Evolutionary conservation across 73 alveolate species (phyloP).

Genomic region (Paramecium biaurelia): DNA sequence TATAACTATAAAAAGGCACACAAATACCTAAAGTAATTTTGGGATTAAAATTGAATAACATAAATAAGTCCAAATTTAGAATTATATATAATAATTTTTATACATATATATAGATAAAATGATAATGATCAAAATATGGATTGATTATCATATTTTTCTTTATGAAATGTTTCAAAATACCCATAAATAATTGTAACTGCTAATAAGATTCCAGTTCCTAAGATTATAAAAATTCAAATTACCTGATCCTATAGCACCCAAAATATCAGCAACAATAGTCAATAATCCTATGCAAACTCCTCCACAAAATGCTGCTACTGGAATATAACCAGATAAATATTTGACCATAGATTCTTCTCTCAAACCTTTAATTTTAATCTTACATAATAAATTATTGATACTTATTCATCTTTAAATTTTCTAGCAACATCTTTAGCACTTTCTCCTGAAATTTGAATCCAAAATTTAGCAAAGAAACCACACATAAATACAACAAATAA

Average conservation of each 20-base stretch:
- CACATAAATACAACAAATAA: slow-evolving; percentile 95
- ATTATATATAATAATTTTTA: background rate
- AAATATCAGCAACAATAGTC: slow-evolving; percentile 98
- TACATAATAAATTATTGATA: background rate
- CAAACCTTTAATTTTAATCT: slow-evolving; percentile 60
- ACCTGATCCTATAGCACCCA: slow-evolving; percentile 98
- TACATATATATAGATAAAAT: background rate
- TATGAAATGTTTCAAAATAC: slow-evolving; percentile 94
- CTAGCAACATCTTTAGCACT: slow-evolving; percentile 98
- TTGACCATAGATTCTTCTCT: slow-evolving; percentile 79
- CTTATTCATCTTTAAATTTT: slow-evolving; percentile 97
- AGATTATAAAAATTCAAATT: background rate
- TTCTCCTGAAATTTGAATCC: slow-evolving; percentile 98
- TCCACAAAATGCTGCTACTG: slow-evolving; percentile 99
- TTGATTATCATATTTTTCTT: slow-evolving; percentile 70
- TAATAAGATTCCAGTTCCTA: slow-evolving; percentile 98
- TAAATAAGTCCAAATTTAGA: background rate
- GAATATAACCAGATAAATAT: slow-evolving; percentile 94
- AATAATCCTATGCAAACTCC: slow-evolving; percentile 99
- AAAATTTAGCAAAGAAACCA: slow-evolving; percentile 98
- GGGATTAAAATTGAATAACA: background rate
- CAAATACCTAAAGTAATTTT: too few species aligned
- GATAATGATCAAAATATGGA: slow-evolving; percentile 26
- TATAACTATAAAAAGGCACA: background rate
- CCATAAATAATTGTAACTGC: slow-evolving; percentile 99